phyloP scores from a whole-genome alignment of 768 basidiomycete species.

The Tephrocybe sp. region DNA sequence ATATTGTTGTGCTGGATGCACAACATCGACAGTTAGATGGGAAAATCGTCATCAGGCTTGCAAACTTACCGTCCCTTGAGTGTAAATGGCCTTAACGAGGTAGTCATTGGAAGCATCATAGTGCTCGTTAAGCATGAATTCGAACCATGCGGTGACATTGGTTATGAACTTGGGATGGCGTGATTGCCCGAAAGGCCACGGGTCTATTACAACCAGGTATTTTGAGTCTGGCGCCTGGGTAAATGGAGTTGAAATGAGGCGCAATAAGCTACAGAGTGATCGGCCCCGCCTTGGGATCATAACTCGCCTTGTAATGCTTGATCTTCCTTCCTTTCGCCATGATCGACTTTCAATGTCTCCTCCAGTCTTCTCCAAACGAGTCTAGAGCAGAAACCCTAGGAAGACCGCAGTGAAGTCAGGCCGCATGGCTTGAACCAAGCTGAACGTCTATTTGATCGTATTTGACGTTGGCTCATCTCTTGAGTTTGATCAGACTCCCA shows the following conservation, averaged over 20 bases:
- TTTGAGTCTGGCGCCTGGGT: conserved; percentile 15
- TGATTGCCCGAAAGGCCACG: conserved; percentile 25
- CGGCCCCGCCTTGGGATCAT: not conserved
- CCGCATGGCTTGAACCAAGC: too few species aligned
- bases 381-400: too few species aligned
- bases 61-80: conserved; percentile 30
- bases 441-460: too few species aligned
- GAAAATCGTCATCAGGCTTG: too few species aligned
- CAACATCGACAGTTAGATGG: not conserved
- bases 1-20: conserved; percentile 25
- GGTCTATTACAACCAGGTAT: conserved; percentile 27
- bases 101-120: conserved; percentile 28
- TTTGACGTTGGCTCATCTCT: too few species aligned
- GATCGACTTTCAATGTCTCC: not conserved
- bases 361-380: too few species aligned
- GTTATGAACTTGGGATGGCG: conserved; percentile 22
- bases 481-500: too few species aligned
- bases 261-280: too few species aligned
- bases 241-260: too few species aligned
- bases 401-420: too few species aligned
- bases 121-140: conserved; percentile 31
- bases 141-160: conserved; percentile 34
- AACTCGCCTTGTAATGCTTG: not conserved
- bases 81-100: conserved; percentile 26
- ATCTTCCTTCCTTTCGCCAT: not conserved